Conservation (phyloP, 2,329 filamentous ascomycete species). For the Venturiaceae sp. region DNA sequence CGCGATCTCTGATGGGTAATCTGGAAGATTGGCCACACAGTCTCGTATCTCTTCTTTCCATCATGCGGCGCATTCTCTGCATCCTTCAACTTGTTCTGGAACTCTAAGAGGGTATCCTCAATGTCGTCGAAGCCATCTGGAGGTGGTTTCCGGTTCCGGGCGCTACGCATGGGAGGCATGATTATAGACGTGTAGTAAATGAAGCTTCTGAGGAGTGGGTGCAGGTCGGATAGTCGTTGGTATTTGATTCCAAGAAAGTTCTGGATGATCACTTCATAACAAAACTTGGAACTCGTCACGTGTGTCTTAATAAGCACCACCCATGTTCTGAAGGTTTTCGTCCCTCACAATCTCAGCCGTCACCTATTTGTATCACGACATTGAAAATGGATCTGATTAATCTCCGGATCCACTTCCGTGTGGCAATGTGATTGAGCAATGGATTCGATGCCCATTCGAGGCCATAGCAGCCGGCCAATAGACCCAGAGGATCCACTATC, state of each 20-base stretch:
- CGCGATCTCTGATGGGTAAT: conserved; percentile 86
- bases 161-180: conserved; percentile 71
- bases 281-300: no score
- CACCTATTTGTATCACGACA: neutral
- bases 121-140: conserved; percentile 83
- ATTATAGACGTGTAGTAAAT: neutral
- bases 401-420: neutral
- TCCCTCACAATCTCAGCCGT: neutral
- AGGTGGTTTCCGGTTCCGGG: conserved; percentile 69
- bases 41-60: conserved; percentile 79
- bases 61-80: conserved; percentile 79
- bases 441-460: neutral
- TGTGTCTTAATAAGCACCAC: no score
- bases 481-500: neutral
- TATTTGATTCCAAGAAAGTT: no score
- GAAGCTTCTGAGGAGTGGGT: neutral
- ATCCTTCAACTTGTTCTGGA: conserved; percentile 87
- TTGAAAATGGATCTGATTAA: neutral
- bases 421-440: neutral
- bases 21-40: conserved; percentile 95
- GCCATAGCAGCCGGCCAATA: neutral
- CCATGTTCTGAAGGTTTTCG: no score
- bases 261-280: no score
- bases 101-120: conserved; percentile 76
- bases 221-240: neutral